Base-by-base conservation (phyloP, 257 asterid species). In the Echites panduratus region DNA sequence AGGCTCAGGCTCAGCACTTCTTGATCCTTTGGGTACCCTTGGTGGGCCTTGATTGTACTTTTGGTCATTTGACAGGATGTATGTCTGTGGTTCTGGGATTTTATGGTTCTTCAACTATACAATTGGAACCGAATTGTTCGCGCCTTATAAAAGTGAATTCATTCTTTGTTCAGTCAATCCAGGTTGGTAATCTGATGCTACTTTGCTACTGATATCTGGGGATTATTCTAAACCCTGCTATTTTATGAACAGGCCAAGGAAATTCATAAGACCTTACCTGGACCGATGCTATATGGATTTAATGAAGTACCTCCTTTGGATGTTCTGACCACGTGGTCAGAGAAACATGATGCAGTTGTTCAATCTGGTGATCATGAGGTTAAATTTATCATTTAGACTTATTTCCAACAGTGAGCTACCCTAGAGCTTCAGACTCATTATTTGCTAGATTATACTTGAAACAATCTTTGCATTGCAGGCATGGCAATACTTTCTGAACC, bases 401-500 rank as follows among this genome's bases (percentile, higher is more conserved):
- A 5, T 19, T 38, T 26, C 68, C 12, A 13, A 10, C 7, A 9
- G 24, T 9, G 12, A 26, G 48, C 47, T 26, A 26, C 38, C 27
- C 48, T 62, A 12, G 49, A n/a, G 27, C 20, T 40, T 64, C 32
- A 49, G 9, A 65, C 11, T 26, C 22, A 3, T 26, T 29, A 27
- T 26, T 54, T 52, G 24, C n/a, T 40, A 10, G n/a, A 26, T 35
- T 72, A 13, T 70, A 17, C 26, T 35, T 20, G 9, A 43, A 57
- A 13, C 9, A 12, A 63, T 64, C 38, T 38, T 71, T 53, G 59
- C 12, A 14, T 52, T 53, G 17, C 76, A 77, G 80, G 76, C 32
- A 69, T 77, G 80, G 80, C 73, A 64, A 47, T 77, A 63, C 63
- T 77, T 71, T 54, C 76, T 77, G 17, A 77, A 77, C 76, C 20